Conservation (phyloP, 2,329 filamentous ascomycete species). For the Aurifilum marmelostoma region DNA sequence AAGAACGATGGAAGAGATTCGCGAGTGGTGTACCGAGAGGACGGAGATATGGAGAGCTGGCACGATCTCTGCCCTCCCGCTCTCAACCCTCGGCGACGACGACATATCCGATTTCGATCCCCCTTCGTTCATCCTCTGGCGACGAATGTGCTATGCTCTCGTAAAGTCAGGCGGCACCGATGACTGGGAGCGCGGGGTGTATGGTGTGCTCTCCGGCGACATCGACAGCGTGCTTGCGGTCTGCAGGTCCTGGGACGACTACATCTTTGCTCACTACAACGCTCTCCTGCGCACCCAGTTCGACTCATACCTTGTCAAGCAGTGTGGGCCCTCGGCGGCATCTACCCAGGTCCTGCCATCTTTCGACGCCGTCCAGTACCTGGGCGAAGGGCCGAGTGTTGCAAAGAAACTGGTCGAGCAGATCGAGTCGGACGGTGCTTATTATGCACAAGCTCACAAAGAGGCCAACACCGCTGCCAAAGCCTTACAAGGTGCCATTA, state of each 20-base stretch:
- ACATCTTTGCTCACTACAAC: slow-evolving; percentile 86
- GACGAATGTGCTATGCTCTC: slow-evolving; percentile 73
- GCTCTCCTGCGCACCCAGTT: slow-evolving; percentile 81
- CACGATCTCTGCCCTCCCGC: slow-evolving; percentile 74
- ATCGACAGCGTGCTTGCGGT: slow-evolving; percentile 75
- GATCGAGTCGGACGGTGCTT: slow-evolving; percentile 54
- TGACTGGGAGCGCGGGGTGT: slow-evolving; percentile 85
- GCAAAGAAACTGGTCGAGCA: slow-evolving; percentile 62
- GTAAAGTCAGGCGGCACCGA: slow-evolving; percentile 71
- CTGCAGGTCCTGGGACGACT: slow-evolving; percentile 82
- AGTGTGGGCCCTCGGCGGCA: slow-evolving; percentile 56
- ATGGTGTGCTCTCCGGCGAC: slow-evolving; percentile 87
- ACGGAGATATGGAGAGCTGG: slow-evolving; percentile 90
- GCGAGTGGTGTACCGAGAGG: slow-evolving; percentile 83
- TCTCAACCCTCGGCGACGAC: slow-evolving; percentile 54
- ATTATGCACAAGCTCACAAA: slow-evolving; percentile 49
- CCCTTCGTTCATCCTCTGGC: slow-evolving; percentile 66
- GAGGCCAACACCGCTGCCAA: slow-evolving; percentile 71
- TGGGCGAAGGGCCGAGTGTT: slow-evolving; percentile 56
- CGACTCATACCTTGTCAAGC: slow-evolving; percentile 66
- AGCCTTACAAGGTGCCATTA: slow-evolving; percentile 74
- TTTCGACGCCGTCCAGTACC: slow-evolving; percentile 67
- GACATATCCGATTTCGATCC: slow-evolving; percentile 46
- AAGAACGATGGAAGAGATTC: slow-evolving; percentile 71
- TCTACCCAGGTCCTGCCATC: slow-evolving; percentile 61